Conservation (phyloP, 768 basidiomycete genomes). For the Auricularia sp. region DNA sequence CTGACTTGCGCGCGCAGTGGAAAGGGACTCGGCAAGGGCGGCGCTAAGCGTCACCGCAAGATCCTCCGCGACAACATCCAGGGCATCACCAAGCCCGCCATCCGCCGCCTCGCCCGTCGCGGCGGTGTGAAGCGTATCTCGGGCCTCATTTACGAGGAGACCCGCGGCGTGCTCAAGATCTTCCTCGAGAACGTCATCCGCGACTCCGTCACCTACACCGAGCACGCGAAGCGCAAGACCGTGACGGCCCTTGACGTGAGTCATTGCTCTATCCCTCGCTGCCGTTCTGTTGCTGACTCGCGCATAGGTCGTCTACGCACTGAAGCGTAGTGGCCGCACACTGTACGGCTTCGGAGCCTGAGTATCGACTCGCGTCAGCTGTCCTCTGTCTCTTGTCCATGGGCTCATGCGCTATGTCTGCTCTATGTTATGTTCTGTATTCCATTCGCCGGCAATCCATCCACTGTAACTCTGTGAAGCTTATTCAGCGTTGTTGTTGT, state of each 20-base stretch:
- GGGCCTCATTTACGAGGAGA: conserved; percentile 38
- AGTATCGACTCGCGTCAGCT: conserved; percentile 3
- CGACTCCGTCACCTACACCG: conserved; percentile 96
- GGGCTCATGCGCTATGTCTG: no score
- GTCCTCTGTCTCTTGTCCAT: no score
- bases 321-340: conserved; percentile 40
- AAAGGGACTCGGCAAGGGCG: conserved; percentile 40
- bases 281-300: conserved; percentile 20
- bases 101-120: conserved; percentile 42
- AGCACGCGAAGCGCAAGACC: conserved; percentile 93
- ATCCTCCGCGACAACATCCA: conserved; percentile 41
- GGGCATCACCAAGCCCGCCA: conserved; percentile 46
- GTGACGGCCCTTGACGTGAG: conserved; percentile 87
- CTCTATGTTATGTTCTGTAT: no score
- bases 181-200: conserved; percentile 52
- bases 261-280: conserved; percentile 12
- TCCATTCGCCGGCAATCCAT: no score
- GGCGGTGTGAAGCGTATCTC: conserved; percentile 47
- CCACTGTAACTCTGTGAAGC: no score
- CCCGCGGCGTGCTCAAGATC: conserved; percentile 43
- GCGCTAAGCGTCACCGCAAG: conserved; percentile 38
- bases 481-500: no score
- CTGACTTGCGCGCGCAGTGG: conserved; percentile 22
- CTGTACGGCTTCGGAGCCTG: conserved; percentile 44
- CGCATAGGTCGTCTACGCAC: conserved; percentile 40